phyloP scores from a whole-genome alignment of 306 rosid genomes.

The Trifolium subterraneum region DNA sequence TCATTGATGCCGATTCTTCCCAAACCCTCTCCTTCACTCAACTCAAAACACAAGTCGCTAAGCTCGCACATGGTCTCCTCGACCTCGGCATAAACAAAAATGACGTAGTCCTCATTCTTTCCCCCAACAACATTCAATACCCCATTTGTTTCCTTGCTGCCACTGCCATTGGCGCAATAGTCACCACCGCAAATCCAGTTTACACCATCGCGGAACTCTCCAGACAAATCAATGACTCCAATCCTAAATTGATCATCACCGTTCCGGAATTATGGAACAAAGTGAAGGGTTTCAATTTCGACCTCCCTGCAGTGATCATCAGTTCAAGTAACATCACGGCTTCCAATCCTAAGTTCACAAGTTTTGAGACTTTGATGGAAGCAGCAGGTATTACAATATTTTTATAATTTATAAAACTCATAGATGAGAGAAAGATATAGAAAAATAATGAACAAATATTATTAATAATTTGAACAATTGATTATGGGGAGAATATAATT shows the following conservation, averaged over 20 bases:
- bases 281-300: slow-evolving; percentile 51
- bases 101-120: slow-evolving; percentile 66
- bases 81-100: slow-evolving; percentile 63
- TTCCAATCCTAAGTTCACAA: neutral
- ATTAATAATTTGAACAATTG: too few species aligned
- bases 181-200: slow-evolving; percentile 67
- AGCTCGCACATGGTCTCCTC: slow-evolving; percentile 60
- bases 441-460: too few species aligned
- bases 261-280: slow-evolving; percentile 66
- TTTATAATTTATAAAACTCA: too few species aligned
- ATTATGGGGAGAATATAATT: too few species aligned
- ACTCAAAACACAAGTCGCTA: slow-evolving; percentile 55
- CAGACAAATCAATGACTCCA: slow-evolving; percentile 68
- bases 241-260: slow-evolving; percentile 70
- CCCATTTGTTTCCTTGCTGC: slow-evolving; percentile 65
- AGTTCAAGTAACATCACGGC: neutral
- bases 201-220: slow-evolving; percentile 67
- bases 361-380: neutral
- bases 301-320: slow-evolving; percentile 58
- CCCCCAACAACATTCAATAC: slow-evolving; percentile 65
- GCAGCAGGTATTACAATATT: neutral
- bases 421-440: too few species aligned
- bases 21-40: slow-evolving; percentile 56
- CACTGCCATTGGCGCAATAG: slow-evolving; percentile 67
- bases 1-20: slow-evolving; percentile 63